Percentiles rank a stretch among this genome's conserved stretches.
Evolutionary conservation across 225 moss, liverwort and hornwort species (phyloP).

Genomic region (Bryum argenteum): DNA sequence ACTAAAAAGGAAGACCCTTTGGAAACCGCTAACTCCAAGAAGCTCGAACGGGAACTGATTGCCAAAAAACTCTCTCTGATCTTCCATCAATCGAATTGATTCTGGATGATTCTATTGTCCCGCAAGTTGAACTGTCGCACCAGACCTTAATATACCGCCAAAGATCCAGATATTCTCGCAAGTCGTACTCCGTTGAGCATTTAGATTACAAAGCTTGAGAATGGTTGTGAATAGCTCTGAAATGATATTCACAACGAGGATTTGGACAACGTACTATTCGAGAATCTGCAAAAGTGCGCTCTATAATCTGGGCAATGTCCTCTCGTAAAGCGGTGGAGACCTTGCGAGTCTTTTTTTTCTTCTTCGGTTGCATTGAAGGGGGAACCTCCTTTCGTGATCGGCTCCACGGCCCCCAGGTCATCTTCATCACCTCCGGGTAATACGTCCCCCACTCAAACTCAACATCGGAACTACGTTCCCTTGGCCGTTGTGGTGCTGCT

Average conservation of each 20-base stretch:
- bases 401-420: slow-evolving; percentile 35
- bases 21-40: too few relatives aligned
- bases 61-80: too few relatives aligned
- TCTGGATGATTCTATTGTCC: too few relatives aligned
- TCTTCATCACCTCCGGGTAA: slow-evolving; percentile 22
- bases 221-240: background rate
- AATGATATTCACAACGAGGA: slow-evolving; percentile 5
- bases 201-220: too few relatives aligned
- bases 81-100: too few relatives aligned
- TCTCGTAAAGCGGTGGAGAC: background rate
- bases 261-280: slow-evolving; percentile 14
- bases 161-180: too few relatives aligned
- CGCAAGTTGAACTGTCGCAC: too few relatives aligned
- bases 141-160: too few relatives aligned
- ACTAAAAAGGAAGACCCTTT: too few relatives aligned
- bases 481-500: slow-evolving; percentile 28
- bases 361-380: slow-evolving; percentile 35
- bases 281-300: background rate
- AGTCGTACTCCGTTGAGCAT: too few relatives aligned
- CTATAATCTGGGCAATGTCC: slow-evolving; percentile 14
- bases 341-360: slow-evolving; percentile 32
- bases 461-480: slow-evolving; percentile 11
- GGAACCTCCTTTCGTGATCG: slow-evolving; percentile 5
- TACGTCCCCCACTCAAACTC: slow-evolving; percentile 23
- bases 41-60: too few relatives aligned